A percentile compares a stretch with the other conserved stretches of the same genome.
phyloP scores from a whole-genome alignment of 345 rosid species.

The Iberis pinnata region DNA sequence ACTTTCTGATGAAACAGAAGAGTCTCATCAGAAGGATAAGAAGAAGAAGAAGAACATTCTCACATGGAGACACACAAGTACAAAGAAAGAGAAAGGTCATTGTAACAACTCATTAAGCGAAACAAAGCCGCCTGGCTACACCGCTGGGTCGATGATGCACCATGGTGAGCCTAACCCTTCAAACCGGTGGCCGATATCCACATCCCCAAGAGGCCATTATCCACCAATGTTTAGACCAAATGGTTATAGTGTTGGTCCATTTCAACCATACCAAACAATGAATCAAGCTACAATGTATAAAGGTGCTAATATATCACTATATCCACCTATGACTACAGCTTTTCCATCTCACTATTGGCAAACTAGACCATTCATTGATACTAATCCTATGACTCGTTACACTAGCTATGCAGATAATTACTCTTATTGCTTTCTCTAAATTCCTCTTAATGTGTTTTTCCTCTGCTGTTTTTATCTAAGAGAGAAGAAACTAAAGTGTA shows the following conservation, averaged over 20 bases:
- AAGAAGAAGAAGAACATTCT: constrained; percentile 15
- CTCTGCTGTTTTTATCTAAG: background rate
- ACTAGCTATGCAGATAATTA: constrained; percentile 26
- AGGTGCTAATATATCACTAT: constrained; percentile 20
- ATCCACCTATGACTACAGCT: constrained; percentile 23
- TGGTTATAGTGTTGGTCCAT: constrained; percentile 2
- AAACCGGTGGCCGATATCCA: constrained; percentile 5
- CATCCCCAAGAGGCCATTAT: constrained; percentile 2
- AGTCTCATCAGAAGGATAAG: background rate
- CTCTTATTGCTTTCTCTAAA: constrained; percentile 7
- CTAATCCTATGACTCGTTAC: constrained; percentile 22
- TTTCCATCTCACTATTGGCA: constrained; percentile 3
- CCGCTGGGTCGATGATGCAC: constrained; percentile 7
- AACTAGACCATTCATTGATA: constrained; percentile 7
- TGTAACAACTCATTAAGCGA: background rate
- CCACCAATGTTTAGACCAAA: constrained; percentile 17
- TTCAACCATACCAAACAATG: constrained; percentile 13
- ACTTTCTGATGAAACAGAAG: constrained; percentile 23
- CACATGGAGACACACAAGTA: constrained; percentile 21
- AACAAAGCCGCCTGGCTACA: background rate
- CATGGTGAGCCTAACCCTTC: background rate
- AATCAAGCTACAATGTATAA: background rate
- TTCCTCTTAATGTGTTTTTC: background rate
- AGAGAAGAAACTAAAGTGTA: too few relatives aligned
- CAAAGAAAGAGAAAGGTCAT: constrained; percentile 16